Evolutionary conservation across 2,329 filamentous ascomycete genomes (phyloP), one percentile per base, ranked within the genome.

Genomic region (Ramularia endophylla): DNA sequence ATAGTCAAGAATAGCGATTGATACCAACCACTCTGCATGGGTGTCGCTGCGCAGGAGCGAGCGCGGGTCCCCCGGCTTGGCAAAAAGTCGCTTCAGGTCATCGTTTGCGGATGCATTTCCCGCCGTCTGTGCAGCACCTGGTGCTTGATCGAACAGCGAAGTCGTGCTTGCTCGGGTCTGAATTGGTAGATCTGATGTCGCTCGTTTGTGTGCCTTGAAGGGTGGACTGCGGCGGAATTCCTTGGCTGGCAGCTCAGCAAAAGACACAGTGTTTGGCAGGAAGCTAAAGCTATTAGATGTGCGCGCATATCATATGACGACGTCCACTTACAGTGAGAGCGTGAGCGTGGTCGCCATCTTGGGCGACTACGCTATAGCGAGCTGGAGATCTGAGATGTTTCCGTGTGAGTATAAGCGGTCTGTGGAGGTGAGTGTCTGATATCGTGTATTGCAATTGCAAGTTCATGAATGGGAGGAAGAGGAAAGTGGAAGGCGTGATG

Each of bases 201-300:
- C 48, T 60, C 67, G 43, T 29, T 47, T 42, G 9, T 48, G 43
- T 15, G 49, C 37, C 38, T 48, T 37, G 34, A 52, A 47, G 3
- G 50, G 44, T 12, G 44, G 42, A 29, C 36, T 47, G 56, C 27
- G 57, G 50, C 28, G 51, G 47, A 51, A 22, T 52, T 57, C 42
- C 20, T 50, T 43, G 15, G 48, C 38, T 27, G 43, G 45, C 77
- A 42, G 85, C 54, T 82, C 81, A 40, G 70, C 60, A 64, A 97
- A 97, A 64, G 94, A 82, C 58, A 95, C 74, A 29, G 90, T 97
- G 64, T 94, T 89, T 25, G 90, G 90, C 27, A 95, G 77, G 62
- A 95, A 95, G 43, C 89, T 95, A 60, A 2, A 6, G 16, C 5
- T 31, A 28, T 44, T 27, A 40, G 31, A 15, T 25, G 13, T 27